Evolutionary conservation across 768 basidiomycete species (phyloP).

Genomic region (Tricholomella constricta): DNA sequence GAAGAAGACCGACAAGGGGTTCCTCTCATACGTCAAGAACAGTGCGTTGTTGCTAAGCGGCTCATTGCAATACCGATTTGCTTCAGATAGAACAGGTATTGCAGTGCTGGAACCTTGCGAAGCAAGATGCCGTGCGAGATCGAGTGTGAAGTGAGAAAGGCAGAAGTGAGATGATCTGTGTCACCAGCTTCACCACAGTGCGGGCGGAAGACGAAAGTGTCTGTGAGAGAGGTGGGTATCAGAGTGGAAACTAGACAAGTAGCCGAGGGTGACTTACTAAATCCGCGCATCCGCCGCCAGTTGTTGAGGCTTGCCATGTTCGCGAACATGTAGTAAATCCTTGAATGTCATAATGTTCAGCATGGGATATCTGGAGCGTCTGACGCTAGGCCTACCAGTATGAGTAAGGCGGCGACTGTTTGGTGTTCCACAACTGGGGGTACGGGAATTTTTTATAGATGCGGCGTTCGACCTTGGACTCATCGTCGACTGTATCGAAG

Average conservation of each 20-base stretch:
- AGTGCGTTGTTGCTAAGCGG: slow-evolving; percentile 95
- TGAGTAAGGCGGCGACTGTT: slow-evolving; percentile 90
- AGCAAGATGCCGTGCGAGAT: slow-evolving; percentile 99
- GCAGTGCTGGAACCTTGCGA: slow-evolving; percentile 95
- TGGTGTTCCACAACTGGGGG: slow-evolving; percentile 85
- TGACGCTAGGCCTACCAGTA: slow-evolving; percentile 70
- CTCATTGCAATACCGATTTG: slow-evolving; percentile 99
- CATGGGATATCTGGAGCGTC: background rate
- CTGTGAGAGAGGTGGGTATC: slow-evolving; percentile 46
- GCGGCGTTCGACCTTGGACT: slow-evolving; percentile 89
- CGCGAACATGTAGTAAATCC: slow-evolving; percentile 98
- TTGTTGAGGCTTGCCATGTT: slow-evolving; percentile 95
- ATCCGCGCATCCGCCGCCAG: slow-evolving; percentile 85
- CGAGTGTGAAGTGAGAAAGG: slow-evolving; percentile 95
- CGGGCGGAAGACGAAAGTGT: slow-evolving; percentile 94
- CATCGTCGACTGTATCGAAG: slow-evolving; percentile 99
- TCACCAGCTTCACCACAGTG: slow-evolving; percentile 99
- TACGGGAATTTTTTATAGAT: slow-evolving; percentile 94
- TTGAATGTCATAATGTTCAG: too few species aligned
- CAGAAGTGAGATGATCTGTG: slow-evolving; percentile 94
- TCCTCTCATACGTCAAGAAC: slow-evolving; percentile 95
- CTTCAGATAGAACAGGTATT: slow-evolving; percentile 97
- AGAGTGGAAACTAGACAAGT: too few species aligned
- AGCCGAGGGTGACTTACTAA: slow-evolving; percentile 63
- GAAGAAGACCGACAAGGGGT: slow-evolving; percentile 97